Base-by-base conservation (phyloP, 1,284 basidiomycete species). In the Rhodofomes roseus region DNA sequence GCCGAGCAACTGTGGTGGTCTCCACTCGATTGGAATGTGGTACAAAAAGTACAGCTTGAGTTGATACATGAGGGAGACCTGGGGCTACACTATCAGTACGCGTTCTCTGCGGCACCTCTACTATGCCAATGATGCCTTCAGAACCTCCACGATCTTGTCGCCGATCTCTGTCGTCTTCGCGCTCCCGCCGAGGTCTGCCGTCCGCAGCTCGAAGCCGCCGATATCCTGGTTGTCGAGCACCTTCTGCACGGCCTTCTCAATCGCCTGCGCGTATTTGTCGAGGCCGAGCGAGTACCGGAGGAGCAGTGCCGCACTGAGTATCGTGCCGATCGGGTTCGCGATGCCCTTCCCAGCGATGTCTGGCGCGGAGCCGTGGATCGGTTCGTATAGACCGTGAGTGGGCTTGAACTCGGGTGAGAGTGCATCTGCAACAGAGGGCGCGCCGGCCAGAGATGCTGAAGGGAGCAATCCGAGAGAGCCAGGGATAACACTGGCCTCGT, bases 311-410 rank as follows among this genome's bases (percentile, higher is more conserved):
- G 92, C 93, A 58, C 95, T 97, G 59, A 99, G 88, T 72, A 99
- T 98, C 18, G 96, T 98, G 55, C 96, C 97, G 66, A 99, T 86
- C 34, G 96, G 96, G 76, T 98, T 99, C 63, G 96, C 96, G 68
- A 98, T 95, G 34, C 93, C 93, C 73, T 93, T 81, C 1, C 95
- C 95, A 7, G 96, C 95, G 66, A 98, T 98, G 70, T 98, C 96
- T 53, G 96, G 96, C 1, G 96, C 96, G 36, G 94, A 96, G 55
- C 93, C 93, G 70, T 95, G 93, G 62, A 97, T 96, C 60, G 96
- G 96, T 76, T 99, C 96, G 79, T 99, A 99, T 57, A 99, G 78
- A 54, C 97, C 97, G 14, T 83, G 75, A 0, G 88, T 89, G 6
- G 90, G 82, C 67, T 87, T 89, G 77, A 90, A 89, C 63, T 84